phyloP scores from a whole-genome alignment of 2,329 filamentous ascomycete genomes.

The Phialophora macrospora region DNA sequence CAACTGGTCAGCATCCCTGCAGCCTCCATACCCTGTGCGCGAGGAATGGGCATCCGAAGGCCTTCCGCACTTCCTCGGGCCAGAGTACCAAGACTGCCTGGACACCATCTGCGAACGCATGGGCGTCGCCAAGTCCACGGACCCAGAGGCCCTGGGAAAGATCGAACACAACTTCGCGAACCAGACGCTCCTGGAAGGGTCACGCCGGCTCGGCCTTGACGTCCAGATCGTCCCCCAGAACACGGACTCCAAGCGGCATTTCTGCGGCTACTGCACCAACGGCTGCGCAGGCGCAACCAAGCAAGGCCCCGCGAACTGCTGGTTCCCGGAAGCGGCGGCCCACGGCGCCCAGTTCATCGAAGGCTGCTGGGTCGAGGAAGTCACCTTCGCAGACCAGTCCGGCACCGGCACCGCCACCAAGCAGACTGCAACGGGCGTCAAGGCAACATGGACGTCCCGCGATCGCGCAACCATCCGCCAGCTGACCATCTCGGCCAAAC shows the following conservation, averaged over 20 bases:
- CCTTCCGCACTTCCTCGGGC: constrained; percentile 73
- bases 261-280: constrained; percentile 69
- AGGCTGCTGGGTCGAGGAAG: constrained; percentile 72
- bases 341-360: constrained; percentile 83
- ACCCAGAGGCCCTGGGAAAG: constrained; percentile 44
- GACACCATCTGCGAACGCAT: constrained; percentile 79
- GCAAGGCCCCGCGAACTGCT: constrained; percentile 76
- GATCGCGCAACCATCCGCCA: constrained; percentile 65
- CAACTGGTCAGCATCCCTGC: constrained; percentile 76
- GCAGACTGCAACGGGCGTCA: constrained; percentile 69
- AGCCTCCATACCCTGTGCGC: constrained; percentile 76
- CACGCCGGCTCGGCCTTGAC: constrained; percentile 72
- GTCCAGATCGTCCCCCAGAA: constrained; percentile 77
- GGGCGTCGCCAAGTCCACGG: constrained; percentile 66
- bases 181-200: constrained; percentile 72
- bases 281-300: constrained; percentile 72
- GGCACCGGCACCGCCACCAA: constrained; percentile 46
- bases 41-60: constrained; percentile 71
- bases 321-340: constrained; percentile 76
- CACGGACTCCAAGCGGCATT: constrained; percentile 72
- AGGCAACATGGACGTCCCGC: constrained; percentile 75
- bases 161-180: constrained; percentile 77
- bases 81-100: constrained; percentile 75
- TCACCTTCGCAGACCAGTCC: constrained; percentile 63
- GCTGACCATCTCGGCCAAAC: constrained; percentile 76